Conservation (phyloP, 495 filamentous ascomycete genomes). For the Copromyces sp. region DNA sequence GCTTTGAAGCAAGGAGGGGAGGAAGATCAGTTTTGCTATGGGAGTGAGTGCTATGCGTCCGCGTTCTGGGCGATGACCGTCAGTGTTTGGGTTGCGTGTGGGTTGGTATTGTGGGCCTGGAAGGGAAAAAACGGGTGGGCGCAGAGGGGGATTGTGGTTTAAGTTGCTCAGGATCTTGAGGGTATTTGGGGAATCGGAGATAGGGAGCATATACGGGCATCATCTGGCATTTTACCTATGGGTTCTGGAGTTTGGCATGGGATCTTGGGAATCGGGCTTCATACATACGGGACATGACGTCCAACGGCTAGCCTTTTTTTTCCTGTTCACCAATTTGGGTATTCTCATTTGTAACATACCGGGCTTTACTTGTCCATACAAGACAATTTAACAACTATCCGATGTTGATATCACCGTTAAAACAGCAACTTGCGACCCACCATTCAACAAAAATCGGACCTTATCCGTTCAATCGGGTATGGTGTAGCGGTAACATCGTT, state of each 20-base stretch:
- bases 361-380: background rate
- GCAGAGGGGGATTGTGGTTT: constrained; percentile 64
- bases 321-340: background rate
- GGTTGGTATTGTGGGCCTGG: constrained; percentile 71
- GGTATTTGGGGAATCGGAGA: background rate
- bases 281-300: background rate
- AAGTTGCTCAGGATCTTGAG: background rate
- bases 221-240: background rate
- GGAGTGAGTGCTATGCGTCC: constrained; percentile 62
- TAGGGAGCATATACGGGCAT: background rate
- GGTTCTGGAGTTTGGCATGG: background rate
- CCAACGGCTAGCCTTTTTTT: background rate
- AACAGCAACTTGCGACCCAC: no score
- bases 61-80: constrained; percentile 74
- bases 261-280: background rate
- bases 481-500: no score
- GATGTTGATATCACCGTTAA: background rate
- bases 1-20: constrained; percentile 17
- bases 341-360: background rate
- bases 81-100: constrained; percentile 68
- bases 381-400: background rate
- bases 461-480: no score
- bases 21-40: constrained; percentile 54
- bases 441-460: no score
- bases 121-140: constrained; percentile 66